phyloP scores from a whole-genome alignment of 169 alveolate species.

The Eimeria maxima region DNA sequence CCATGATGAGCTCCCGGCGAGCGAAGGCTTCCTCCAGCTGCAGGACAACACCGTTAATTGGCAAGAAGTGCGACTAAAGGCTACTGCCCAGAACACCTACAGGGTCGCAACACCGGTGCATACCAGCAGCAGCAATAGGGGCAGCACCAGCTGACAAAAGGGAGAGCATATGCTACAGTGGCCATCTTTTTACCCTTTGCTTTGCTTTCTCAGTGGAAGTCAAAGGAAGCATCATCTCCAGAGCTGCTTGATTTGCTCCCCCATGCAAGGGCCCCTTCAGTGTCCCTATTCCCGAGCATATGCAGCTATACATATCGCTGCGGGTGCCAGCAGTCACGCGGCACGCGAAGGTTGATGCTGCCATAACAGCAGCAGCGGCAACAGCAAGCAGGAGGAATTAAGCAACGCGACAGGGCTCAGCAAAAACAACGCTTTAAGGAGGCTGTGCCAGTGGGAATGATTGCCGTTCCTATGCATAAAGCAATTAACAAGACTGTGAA shows the following conservation, averaged over 20 bases:
- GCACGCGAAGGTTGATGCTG: conserved; percentile 93
- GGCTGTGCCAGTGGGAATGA: not conserved
- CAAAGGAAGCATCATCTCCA: conserved; percentile 81
- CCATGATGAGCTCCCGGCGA: conserved; percentile 88
- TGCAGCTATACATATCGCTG: conserved; percentile 89
- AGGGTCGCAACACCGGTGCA: not conserved
- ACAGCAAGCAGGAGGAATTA: too few relatives aligned
- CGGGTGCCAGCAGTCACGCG: conserved; percentile 91
- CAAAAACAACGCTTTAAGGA: not conserved
- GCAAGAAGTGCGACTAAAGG: not conserved
- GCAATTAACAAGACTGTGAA: not conserved
- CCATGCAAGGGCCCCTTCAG: conserved; percentile 93
- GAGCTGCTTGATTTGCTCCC: conserved; percentile 95
- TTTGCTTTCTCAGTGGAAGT: conserved; percentile 45
- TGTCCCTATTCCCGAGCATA: conserved; percentile 90
- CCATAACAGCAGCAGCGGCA: not conserved
- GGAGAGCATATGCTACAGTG: not conserved
- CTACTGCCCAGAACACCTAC: not conserved
- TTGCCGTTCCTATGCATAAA: not conserved
- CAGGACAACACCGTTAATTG: conserved; percentile 81
- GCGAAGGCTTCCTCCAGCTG: conserved; percentile 85
- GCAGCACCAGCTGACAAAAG: conserved; percentile 15
- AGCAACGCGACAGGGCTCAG: not conserved
- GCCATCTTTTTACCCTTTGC: conserved; percentile 21
- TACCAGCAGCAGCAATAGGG: conserved; percentile 10